Conservation (phyloP, 2,329 filamentous ascomycete genomes). For the Dactylonectria estremocensis region DNA sequence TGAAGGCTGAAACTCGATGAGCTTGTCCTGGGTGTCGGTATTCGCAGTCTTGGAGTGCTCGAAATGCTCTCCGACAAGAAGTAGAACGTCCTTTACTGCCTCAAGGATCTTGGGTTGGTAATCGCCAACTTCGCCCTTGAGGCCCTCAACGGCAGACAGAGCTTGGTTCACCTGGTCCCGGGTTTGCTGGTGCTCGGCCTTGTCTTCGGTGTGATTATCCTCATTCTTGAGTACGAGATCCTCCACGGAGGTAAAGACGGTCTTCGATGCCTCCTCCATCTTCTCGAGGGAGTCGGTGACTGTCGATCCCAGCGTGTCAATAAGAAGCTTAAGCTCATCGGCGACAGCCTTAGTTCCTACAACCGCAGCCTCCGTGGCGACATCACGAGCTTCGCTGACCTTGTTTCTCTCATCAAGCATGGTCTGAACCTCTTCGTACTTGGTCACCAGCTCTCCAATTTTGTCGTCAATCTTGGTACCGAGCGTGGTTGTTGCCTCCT, state of each 20-base stretch:
- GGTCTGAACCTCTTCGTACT: constrained; percentile 89
- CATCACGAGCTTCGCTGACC: constrained; percentile 80
- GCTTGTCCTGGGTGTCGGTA: constrained; percentile 69
- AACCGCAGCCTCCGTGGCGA: constrained; percentile 81
- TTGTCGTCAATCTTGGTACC: constrained; percentile 73
- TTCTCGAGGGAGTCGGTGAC: constrained; percentile 89
- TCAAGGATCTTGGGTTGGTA: constrained; percentile 91
- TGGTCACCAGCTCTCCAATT: constrained; percentile 83
- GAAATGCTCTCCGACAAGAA: constrained; percentile 87
- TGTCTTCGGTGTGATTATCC: constrained; percentile 80
- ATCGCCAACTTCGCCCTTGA: constrained; percentile 86
- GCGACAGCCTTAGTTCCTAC: constrained; percentile 83
- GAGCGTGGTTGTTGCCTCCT: constrained; percentile 69
- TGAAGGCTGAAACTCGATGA: constrained; percentile 73
- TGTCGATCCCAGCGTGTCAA: constrained; percentile 86
- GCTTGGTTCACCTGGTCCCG: constrained; percentile 85
- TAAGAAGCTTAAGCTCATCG: constrained; percentile 88
- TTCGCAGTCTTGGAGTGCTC: constrained; percentile 84
- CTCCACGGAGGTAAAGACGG: constrained; percentile 86
- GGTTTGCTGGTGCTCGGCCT: constrained; percentile 86
- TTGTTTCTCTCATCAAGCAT: constrained; percentile 81
- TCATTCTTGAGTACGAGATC: constrained; percentile 83
- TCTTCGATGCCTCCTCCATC: constrained; percentile 89
- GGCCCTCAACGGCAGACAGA: constrained; percentile 78
- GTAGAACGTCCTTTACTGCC: constrained; percentile 87